These are phyloP conservation scores for Eimeria necatrix DNA, from an alignment of 169 alveolate species.

Conservation along the genomic window DNA sequence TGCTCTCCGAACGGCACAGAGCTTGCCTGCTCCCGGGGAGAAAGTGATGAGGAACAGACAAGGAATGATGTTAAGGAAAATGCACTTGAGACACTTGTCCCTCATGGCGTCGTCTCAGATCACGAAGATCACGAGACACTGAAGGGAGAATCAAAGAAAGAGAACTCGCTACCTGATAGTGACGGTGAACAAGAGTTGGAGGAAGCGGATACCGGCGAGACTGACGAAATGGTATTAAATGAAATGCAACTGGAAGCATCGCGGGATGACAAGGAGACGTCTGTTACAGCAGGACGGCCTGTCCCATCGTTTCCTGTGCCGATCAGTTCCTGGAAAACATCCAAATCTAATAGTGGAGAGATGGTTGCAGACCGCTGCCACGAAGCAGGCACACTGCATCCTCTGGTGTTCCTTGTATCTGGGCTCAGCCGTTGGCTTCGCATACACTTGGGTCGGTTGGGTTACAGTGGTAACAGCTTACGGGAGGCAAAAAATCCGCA, in stretches of 20 bases:
- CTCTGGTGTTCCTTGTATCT: conserved; percentile 55
- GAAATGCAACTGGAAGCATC: conserved; percentile 54
- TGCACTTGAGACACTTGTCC: too few relatives aligned
- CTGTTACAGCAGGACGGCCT: neutral
- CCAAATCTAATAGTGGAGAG: neutral
- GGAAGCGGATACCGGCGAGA: conserved; percentile 14
- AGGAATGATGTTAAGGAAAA: neutral
- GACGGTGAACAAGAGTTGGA: conserved; percentile 6
- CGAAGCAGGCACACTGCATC: conserved; percentile 24
- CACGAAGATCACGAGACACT: neutral
- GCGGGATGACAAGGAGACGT: neutral
- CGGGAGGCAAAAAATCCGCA: neutral
- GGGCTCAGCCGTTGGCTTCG: conserved; percentile 75
- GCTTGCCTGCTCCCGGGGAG: neutral
- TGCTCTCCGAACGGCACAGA: too few relatives aligned
- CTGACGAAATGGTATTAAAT: neutral
- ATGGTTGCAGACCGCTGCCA: neutral
- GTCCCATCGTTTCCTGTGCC: neutral
- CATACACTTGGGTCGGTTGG: conserved; percentile 70
- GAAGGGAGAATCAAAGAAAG: neutral
- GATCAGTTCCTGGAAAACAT: neutral
- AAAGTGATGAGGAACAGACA: neutral
- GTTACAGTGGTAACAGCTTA: conserved; percentile 26
- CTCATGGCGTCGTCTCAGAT: too few relatives aligned
- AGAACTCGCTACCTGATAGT: neutral